phyloP scores from a whole-genome alignment of 345 rosid genomes.

The Orychophragmus violaceus region DNA sequence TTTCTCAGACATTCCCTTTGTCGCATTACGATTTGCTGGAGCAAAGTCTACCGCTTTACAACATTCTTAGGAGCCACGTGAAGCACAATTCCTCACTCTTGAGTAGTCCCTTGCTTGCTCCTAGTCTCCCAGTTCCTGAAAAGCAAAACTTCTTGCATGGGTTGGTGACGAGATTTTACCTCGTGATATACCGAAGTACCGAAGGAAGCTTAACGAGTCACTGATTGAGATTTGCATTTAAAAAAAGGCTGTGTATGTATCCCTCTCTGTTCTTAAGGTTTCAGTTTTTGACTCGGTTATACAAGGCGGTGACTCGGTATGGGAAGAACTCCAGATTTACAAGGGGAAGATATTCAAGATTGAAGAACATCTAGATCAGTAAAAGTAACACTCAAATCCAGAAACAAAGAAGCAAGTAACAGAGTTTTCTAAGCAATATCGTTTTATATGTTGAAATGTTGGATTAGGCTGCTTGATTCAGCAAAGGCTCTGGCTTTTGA shows the following conservation, averaged over 20 bases:
- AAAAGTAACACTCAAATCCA: slow-evolving; percentile 5
- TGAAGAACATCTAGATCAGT: slow-evolving; percentile 87
- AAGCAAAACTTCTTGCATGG: slow-evolving; percentile 84
- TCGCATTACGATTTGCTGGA: slow-evolving; percentile 63
- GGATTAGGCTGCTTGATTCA: slow-evolving; percentile 69
- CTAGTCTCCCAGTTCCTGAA: slow-evolving; percentile 69
- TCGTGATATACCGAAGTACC: slow-evolving; percentile 44
- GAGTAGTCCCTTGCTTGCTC: slow-evolving; percentile 48
- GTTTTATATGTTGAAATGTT: slow-evolving; percentile 10
- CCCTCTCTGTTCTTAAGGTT: no score
- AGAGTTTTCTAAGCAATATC: neutral
- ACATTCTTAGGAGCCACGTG: slow-evolving; percentile 55
- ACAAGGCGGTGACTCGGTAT: slow-evolving; percentile 90
- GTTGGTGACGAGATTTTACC: slow-evolving; percentile 80
- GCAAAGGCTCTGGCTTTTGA: slow-evolving; percentile 82
- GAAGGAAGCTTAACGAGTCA: neutral
- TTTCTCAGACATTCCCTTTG: slow-evolving; percentile 56
- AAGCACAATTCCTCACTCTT: slow-evolving; percentile 37
- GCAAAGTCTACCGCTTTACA: slow-evolving; percentile 76
- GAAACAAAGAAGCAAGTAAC: neutral
- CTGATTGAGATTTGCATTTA: no score
- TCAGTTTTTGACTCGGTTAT: slow-evolving; percentile 87
- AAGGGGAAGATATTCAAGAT: slow-evolving; percentile 72
- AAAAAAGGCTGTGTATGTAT: neutral
- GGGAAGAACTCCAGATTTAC: slow-evolving; percentile 91